Percentiles rank a stretch among this genome's conserved stretches.
Evolutionary conservation across 2,329 filamentous ascomycete species (phyloP).

Genomic region (Dactylellina sp.): DNA sequence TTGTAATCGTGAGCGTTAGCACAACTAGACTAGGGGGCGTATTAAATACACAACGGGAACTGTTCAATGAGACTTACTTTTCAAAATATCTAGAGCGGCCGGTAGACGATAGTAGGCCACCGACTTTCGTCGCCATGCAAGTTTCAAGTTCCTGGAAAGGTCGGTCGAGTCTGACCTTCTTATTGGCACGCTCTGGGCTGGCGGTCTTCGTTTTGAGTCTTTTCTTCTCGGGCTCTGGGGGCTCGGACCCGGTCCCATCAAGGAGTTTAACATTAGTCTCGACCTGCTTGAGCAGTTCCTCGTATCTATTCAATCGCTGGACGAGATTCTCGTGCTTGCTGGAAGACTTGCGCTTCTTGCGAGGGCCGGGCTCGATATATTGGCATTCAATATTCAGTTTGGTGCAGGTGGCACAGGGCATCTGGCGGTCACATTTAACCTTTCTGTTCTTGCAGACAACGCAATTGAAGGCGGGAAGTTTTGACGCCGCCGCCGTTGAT

Average conservation of each 20-base stretch:
- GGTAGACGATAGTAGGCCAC: conserved; percentile 25
- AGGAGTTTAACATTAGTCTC: conserved; percentile 45
- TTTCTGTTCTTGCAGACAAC: conserved; percentile 81
- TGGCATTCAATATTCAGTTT: conserved; percentile 73
- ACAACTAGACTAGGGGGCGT: too few relatives aligned
- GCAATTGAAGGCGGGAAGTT: conserved; percentile 68
- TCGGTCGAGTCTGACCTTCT: conserved; percentile 27
- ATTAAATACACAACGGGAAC: too few relatives aligned
- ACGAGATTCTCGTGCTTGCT: conserved; percentile 53
- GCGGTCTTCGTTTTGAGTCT: not conserved
- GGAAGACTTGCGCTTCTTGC: conserved; percentile 51
- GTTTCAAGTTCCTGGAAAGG: too few relatives aligned
- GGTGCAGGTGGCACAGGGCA: conserved; percentile 77
- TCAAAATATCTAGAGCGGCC: conserved; percentile 46
- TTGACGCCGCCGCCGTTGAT: conserved; percentile 59
- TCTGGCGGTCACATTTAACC: conserved; percentile 78
- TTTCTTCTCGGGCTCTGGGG: conserved; percentile 1
- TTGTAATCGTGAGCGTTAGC: too few relatives aligned
- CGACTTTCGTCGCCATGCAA: conserved; percentile 35
- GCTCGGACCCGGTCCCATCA: conserved; percentile 27
- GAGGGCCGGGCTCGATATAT: conserved; percentile 69
- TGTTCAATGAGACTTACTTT: conserved; percentile 40
- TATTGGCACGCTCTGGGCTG: conserved; percentile 24
- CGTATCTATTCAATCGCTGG: conserved; percentile 47
- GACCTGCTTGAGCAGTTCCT: conserved; percentile 48